A percentile compares a stretch with the other conserved stretches of the same genome.
phyloP scores from a whole-genome alignment of 495 filamentous ascomycete genomes.

The Cudoniella acicularis region DNA sequence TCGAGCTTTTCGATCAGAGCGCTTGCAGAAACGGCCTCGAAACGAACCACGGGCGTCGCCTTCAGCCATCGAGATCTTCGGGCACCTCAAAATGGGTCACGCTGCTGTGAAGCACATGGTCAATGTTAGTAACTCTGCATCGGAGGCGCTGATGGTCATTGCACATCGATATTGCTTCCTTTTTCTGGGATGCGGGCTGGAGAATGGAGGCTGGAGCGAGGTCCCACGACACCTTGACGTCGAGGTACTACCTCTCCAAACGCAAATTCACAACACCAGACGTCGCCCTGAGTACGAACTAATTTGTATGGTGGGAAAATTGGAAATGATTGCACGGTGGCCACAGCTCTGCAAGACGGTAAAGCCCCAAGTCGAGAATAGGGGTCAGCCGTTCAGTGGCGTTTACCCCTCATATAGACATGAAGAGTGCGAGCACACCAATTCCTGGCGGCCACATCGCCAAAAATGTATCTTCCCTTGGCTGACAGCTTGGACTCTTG shows the following conservation, averaged over 20 bases:
- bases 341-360: not conserved
- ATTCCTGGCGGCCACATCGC: conserved; percentile 15
- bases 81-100: too few species aligned
- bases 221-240: not conserved
- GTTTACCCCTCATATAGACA: not conserved
- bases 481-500: conserved; percentile 1
- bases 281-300: not conserved
- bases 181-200: not conserved
- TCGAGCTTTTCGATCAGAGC: not conserved
- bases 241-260: not conserved
- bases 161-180: not conserved
- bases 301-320: not conserved
- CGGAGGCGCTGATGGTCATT: not conserved
- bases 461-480: not conserved
- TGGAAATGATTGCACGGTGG: not conserved
- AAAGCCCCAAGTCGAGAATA: conserved; percentile 8
- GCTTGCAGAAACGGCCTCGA: conserved; percentile 12
- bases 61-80: not conserved
- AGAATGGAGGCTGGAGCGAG: not conserved
- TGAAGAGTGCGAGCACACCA: not conserved
- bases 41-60: not conserved
- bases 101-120: not conserved
- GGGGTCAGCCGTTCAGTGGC: not conserved
- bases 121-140: not conserved
- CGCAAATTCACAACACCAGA: not conserved